Evolutionary conservation across 1,284 basidiomycete species (phyloP).

Genomic region (Earliella scabrosa): DNA sequence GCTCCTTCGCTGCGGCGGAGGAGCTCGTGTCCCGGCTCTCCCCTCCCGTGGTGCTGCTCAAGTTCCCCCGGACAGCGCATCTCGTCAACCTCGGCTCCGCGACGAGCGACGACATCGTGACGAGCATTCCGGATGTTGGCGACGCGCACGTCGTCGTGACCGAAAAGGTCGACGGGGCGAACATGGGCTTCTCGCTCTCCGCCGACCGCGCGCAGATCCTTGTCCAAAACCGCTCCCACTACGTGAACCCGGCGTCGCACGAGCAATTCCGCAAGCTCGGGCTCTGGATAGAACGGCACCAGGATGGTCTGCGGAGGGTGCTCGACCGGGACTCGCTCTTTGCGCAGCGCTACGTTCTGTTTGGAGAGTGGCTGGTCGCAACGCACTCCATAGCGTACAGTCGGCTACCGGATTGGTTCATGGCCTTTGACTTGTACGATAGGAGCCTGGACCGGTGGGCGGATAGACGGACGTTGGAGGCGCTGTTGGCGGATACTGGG

Average conservation of each 20-base stretch:
- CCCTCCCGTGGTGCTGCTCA: constrained; percentile 48
- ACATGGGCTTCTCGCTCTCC: constrained; percentile 67
- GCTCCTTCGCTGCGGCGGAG: constrained; percentile 53
- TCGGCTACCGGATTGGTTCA: constrained; percentile 53
- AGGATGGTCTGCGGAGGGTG: constrained; percentile 45
- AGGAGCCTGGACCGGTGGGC: constrained; percentile 47
- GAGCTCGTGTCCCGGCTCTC: constrained; percentile 52
- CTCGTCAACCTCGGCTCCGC: constrained; percentile 60
- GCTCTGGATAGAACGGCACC: constrained; percentile 53
- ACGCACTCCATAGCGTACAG: constrained; percentile 65
- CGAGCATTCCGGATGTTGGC: constrained; percentile 10
- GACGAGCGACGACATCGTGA: constrained; percentile 52
- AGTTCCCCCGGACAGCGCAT: constrained; percentile 67
- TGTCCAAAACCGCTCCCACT: constrained; percentile 70
- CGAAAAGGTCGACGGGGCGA: constrained; percentile 70
- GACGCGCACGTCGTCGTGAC: constrained; percentile 49
- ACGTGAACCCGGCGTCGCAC: constrained; percentile 54
- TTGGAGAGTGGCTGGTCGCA: constrained; percentile 67
- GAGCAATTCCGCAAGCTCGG: constrained; percentile 64
- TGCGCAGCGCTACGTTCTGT: constrained; percentile 60
- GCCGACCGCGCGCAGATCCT: constrained; percentile 48
- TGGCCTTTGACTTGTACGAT: constrained; percentile 67
- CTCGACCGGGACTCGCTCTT: constrained; percentile 55
- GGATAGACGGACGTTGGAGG: constrained; percentile 41
- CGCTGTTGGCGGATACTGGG: constrained; percentile 41